Conservation (phyloP, 345 rosid species). For the Pelargonium nanum region DNA sequence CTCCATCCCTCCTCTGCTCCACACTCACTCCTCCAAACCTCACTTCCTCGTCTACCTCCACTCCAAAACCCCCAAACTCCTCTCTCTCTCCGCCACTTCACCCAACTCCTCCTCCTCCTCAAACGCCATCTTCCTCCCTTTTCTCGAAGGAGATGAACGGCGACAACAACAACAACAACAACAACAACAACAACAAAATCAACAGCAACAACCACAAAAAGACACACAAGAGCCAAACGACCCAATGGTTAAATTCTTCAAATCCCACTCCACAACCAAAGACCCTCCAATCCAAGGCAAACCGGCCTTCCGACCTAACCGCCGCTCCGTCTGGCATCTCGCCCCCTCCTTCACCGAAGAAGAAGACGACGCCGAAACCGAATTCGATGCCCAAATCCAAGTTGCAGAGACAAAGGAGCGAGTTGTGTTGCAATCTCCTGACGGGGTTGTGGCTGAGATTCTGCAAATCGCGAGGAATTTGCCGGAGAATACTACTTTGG, state of each 20-base stretch:
- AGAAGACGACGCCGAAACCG: conserved; percentile 17
- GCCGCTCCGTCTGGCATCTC: conserved; percentile 67
- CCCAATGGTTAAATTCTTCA: conserved; percentile 62
- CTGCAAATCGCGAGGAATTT: conserved; percentile 39
- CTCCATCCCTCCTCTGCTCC: conserved; percentile 4
- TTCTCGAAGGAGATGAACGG: conserved; percentile 29
- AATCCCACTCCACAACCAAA: conserved; percentile 32
- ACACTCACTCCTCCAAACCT: conserved; percentile 7
- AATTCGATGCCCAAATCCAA: conserved; percentile 2
- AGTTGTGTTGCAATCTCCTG: conserved; percentile 11
- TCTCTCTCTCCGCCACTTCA: conserved; percentile 27
- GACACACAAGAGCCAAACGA: conserved; percentile 26
- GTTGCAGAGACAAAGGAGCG: conserved; percentile 14
- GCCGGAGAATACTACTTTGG: conserved; percentile 47
- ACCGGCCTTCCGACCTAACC: conserved; percentile 46
- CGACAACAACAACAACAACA: background rate
- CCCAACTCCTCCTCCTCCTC: conserved; percentile 34
- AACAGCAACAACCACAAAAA: conserved; percentile 8
- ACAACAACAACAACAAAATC: background rate
- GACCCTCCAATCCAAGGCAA: conserved; percentile 46
- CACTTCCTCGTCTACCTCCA: conserved; percentile 7
- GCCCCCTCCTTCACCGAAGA: conserved; percentile 20
- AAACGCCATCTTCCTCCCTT: conserved; percentile 49
- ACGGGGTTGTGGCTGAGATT: conserved; percentile 34
- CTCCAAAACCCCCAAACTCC: conserved; percentile 14